phyloP scores from a whole-genome alignment of 257 asterid species.

The Solanum appendiculatum region DNA sequence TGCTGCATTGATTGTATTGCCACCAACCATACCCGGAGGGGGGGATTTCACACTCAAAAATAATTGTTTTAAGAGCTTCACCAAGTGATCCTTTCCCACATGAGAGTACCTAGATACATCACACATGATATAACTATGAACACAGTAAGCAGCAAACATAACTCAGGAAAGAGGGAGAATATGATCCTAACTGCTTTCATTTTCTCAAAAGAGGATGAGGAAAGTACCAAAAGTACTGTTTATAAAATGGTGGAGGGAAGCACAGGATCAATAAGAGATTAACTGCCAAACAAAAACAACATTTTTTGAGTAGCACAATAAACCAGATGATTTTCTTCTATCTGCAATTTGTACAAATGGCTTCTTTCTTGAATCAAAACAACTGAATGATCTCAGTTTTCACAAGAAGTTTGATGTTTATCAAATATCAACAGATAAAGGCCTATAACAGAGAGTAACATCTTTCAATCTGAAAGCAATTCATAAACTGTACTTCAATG shows the following conservation, averaged over 20 bases:
- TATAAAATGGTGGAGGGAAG: neutral
- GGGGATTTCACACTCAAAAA: constrained; percentile 54
- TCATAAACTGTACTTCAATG: neutral
- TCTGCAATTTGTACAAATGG: neutral
- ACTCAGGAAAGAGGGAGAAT: neutral
- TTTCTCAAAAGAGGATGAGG: neutral
- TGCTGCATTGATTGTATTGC: constrained; percentile 62
- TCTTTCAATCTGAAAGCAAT: neutral
- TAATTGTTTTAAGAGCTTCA: constrained; percentile 82
- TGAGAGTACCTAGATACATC: constrained; percentile 61
- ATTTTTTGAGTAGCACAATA: neutral
- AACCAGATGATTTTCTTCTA: neutral
- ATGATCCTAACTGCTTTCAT: neutral
- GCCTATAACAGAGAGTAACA: neutral
- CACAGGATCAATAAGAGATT: neutral
- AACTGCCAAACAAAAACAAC: neutral
- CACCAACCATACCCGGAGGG: constrained; percentile 31
- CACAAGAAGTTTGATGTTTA: neutral
- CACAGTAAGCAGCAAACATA: neutral
- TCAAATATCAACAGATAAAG: neutral
- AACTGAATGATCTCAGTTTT: neutral
- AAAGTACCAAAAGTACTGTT: neutral
- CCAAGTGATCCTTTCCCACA: constrained; percentile 84
- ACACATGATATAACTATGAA: constrained; percentile 4
- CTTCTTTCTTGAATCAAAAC: neutral